phyloP scores from a whole-genome alignment of 441 rosid genomes.

The Jatropha podagrica region DNA sequence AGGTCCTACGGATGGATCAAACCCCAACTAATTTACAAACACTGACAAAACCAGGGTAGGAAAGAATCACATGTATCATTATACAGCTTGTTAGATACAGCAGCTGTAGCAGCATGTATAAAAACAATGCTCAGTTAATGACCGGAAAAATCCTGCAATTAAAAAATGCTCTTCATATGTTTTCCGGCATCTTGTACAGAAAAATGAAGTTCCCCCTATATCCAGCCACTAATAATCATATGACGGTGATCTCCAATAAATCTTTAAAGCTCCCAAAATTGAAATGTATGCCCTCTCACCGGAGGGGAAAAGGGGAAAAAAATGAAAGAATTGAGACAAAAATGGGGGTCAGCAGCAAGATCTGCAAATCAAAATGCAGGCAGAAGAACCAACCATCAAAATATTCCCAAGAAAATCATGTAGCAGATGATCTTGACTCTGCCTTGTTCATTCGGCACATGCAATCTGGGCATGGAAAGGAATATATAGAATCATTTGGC shows the following conservation, averaged over 20 bases:
- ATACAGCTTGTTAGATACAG: slow-evolving; percentile 53
- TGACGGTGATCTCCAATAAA: slow-evolving; percentile 33
- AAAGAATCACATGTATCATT: slow-evolving; percentile 41
- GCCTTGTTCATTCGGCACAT: slow-evolving; percentile 84
- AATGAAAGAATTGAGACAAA: slow-evolving; percentile 61
- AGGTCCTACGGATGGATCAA: slow-evolving; percentile 24
- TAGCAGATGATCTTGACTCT: slow-evolving; percentile 49
- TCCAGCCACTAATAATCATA: slow-evolving; percentile 37
- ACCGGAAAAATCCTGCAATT: slow-evolving; percentile 23
- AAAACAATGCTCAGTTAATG: slow-evolving; percentile 38
- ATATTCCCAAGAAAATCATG: slow-evolving; percentile 36
- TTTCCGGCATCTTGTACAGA: slow-evolving; percentile 38
- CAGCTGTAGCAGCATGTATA: slow-evolving; percentile 37
- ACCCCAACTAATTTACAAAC: slow-evolving; percentile 41
- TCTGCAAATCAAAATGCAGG: slow-evolving; percentile 27
- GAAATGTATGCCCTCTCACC: slow-evolving; percentile 39
- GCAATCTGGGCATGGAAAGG: slow-evolving; percentile 98
- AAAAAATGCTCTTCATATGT: slow-evolving; percentile 18
- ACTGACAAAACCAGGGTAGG: slow-evolving; percentile 30
- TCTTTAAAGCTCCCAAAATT: slow-evolving; percentile 44
- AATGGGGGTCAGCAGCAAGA: slow-evolving; percentile 38
- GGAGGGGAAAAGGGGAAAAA: slow-evolving; percentile 27
- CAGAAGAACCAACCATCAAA: slow-evolving; percentile 24
- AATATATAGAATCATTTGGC: slow-evolving; percentile 81
- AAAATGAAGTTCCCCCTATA: slow-evolving; percentile 33